Conservation (phyloP, 805 yeast species). For the Yarrowia sp. region DNA sequence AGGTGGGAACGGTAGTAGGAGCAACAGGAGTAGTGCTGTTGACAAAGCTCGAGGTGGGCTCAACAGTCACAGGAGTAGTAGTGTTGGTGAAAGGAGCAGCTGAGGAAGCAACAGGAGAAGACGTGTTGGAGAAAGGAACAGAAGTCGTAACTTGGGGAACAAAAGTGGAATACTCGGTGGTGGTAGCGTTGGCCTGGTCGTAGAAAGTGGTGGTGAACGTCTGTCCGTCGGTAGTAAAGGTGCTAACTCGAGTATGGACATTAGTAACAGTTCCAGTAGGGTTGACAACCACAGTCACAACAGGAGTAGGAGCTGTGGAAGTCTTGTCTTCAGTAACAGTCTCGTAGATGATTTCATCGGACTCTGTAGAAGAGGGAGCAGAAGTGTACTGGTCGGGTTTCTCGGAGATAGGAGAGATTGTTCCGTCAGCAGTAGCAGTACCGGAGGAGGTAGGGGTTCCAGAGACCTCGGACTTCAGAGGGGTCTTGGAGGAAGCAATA, state of each 20-base stretch:
- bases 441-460: neutral
- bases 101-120: neutral
- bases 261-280: slow-evolving; percentile 29
- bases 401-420: neutral
- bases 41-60: neutral
- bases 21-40: neutral
- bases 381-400: neutral
- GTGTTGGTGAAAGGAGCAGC: neutral
- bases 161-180: slow-evolving; percentile 14
- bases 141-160: neutral
- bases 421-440: neutral
- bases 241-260: slow-evolving; percentile 24
- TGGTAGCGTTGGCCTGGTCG: neutral
- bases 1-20: neutral
- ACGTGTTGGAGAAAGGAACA: slow-evolving; percentile 3
- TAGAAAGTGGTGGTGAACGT: slow-evolving; percentile 20
- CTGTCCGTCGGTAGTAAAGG: slow-evolving; percentile 28
- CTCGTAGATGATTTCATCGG: slow-evolving; percentile 13
- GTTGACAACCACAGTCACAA: slow-evolving; percentile 26
- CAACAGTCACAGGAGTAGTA: neutral
- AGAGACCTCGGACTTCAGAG: neutral
- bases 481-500: neutral
- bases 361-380: neutral
- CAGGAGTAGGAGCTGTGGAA: slow-evolving; percentile 25
- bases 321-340: slow-evolving; percentile 10